Evolutionary conservation across 352 stramenopile genomes (phyloP).

Genomic region (Lagenidium giganteum): DNA sequence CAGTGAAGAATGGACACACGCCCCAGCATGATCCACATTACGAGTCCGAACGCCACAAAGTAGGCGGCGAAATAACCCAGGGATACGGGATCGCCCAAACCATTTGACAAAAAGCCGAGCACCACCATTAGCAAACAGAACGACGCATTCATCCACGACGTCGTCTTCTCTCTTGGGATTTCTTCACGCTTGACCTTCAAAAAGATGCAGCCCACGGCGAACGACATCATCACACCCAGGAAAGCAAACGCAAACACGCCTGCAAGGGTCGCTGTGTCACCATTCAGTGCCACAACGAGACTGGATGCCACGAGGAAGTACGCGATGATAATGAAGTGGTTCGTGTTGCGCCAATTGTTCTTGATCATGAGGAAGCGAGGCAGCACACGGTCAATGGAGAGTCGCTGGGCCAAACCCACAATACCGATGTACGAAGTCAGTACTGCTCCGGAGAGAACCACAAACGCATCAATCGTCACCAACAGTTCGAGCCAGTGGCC

Average conservation of each 20-base stretch:
- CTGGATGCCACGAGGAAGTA: conserved; percentile 72
- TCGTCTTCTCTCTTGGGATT: conserved; percentile 63
- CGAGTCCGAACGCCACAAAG: conserved; percentile 36
- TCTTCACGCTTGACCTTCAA: conserved; percentile 78
- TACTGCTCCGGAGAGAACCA: conserved; percentile 67
- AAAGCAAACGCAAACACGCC: conserved; percentile 89
- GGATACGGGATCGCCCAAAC: conserved; percentile 33
- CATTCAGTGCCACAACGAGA: conserved; percentile 72
- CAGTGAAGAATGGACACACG: conserved; percentile 49
- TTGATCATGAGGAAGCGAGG: conserved; percentile 45
- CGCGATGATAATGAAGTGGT: conserved; percentile 78
- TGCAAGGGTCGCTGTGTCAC: conserved; percentile 68
- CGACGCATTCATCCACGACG: conserved; percentile 54
- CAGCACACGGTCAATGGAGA: conserved; percentile 77
- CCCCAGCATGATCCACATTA: conserved; percentile 63
- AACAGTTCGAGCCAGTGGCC: conserved; percentile 26
- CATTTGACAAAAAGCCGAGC: conserved; percentile 47
- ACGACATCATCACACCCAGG: conserved; percentile 79
- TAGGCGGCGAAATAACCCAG: conserved; percentile 58
- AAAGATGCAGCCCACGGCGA: conserved; percentile 75
- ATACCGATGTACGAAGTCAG: conserved; percentile 74
- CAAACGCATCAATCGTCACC: conserved; percentile 63
- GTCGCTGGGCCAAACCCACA: conserved; percentile 51
- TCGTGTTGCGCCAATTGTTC: conserved; percentile 69
- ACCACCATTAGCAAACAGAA: conserved; percentile 48